Base-by-base conservation (phyloP, 2,329 filamentous ascomycete genomes). In the Cytospora piceae region DNA sequence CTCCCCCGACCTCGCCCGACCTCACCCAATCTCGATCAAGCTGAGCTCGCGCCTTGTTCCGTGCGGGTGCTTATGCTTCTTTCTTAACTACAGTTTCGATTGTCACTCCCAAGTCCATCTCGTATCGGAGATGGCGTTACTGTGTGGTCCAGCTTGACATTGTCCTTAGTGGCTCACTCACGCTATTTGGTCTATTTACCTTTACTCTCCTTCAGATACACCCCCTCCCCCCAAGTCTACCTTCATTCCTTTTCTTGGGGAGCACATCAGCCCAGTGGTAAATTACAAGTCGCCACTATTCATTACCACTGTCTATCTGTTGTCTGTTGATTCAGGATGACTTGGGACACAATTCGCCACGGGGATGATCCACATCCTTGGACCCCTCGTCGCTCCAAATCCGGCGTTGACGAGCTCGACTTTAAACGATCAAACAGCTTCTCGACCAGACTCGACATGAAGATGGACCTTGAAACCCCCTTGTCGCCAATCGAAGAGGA, bases 401-500 rank as follows among this genome's bases (percentile, higher is more conserved):
- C 27, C 46, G 39, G 31, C 31, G 63, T 57, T 15, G 63, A 68
- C 34, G 63, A 63, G 27, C 32, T 57, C 42, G 58, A 61, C 51
- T 54, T 63, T 8, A 12, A 42, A 42, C 34, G 22, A 51, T 52
- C 63, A 63, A 60, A 20, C 46, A 53, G n/a, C 11, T 39, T 46
- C 32, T 53, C 55, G 42, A 58, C 22, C 55, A 56, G 27, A 12
- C 27, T 59, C 20, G 63, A 59, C 32, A 53, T 34, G 56, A 66
- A 39, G 22, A 29, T 58, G 39, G 46, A 39, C 39, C 58, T 58
- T 17, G n/a, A 51, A 31, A 42, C 27, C 24, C 31, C 63, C n/a
- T n/a, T 66, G 31, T 66, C 66, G 24, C 63, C 63, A 15, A 61
- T 66, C 42, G 51, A 60, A 27, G 66, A 68, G 60, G 63, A 66